Evolutionary conservation across 2,329 filamentous ascomycete genomes (phyloP), one percentile per base, ranked within the genome.

Genomic region (Fusarium floridanum): DNA sequence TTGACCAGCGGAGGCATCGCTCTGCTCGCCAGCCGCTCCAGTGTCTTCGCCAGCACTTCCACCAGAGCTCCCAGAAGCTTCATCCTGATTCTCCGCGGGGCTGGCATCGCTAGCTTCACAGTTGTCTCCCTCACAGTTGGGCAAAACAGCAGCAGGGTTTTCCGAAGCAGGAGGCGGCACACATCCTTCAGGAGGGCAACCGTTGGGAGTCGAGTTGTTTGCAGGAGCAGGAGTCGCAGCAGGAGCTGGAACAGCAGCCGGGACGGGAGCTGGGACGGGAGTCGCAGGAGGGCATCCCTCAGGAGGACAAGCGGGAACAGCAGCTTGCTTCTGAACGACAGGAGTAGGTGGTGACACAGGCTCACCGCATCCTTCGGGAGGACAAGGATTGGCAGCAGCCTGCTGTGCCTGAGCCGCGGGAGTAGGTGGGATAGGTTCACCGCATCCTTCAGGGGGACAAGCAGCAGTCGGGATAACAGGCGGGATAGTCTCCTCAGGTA

Each of bases 131-230:
- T 43, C 36, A 4, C 41, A 22, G 2, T 9, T 16, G 22, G 61
- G 61, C 17, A 60, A 20, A 8, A 32, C 48, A 32, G 48, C 48
- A 14, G 48, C 57, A 16, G 57, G n/a, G 12, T 36, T 36, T 9
- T 57, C 9, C 12, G 22, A 39, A 36, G 41, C 37, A 16, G 41
- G 20, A 62, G 60, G 59, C 7, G 20, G 12, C 24, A 48, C n/a
- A 16, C 73, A 75, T 6, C 61, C 67, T 14, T 57, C 72, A 12
- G 70, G 36, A 0, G 56, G 43, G 10, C 72, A 76, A 0, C 29
- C 36, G 10, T 56, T 67, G 2, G 24, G 36, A 10, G 72, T 75
- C 2, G 72, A 73, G 55, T 74, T 74, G 6, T 29, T 63, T 0
- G 48, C 11, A 14, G 61, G 61, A 22, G 39, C 59, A 9, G 39